A percentile compares a stretch with the other conserved stretches of the same genome.
These are phyloP conservation scores for Saprolegnia parasitica DNA, from an alignment of 352 stramenopile species.

Conservation along the genomic window DNA sequence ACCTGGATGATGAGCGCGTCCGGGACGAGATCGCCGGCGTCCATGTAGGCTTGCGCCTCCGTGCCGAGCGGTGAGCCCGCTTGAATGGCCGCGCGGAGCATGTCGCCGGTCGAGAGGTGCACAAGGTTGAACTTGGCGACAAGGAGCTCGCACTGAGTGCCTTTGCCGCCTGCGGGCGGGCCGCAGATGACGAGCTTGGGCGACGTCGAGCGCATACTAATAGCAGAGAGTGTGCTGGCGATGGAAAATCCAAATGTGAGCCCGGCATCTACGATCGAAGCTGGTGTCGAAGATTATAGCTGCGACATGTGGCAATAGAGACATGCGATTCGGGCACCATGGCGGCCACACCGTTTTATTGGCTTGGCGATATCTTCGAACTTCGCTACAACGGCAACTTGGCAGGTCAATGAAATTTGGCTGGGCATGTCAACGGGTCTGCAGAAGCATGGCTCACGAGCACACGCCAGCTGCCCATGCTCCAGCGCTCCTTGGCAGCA, in stretches of 20 bases:
- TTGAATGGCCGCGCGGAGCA: conserved; percentile 84
- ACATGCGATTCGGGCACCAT: background rate
- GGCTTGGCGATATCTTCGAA: background rate
- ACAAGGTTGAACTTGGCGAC: conserved; percentile 84
- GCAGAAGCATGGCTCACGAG: background rate
- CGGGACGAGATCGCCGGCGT: conserved; percentile 84
- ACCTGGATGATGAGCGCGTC: conserved; percentile 91
- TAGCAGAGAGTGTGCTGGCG: background rate
- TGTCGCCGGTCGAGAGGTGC: conserved; percentile 91
- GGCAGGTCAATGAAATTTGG: background rate
- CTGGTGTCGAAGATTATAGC: background rate
- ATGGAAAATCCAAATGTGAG: background rate
- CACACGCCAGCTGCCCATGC: too few species aligned
- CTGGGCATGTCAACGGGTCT: background rate
- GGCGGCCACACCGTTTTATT: background rate
- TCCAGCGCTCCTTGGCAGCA: too few species aligned
- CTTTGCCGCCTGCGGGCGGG: conserved; percentile 90
- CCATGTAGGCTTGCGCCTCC: conserved; percentile 89
- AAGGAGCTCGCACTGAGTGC: conserved; percentile 92
- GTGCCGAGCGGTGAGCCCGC: conserved; percentile 49
- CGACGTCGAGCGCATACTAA: background rate
- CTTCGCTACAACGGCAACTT: background rate
- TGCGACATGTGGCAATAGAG: background rate
- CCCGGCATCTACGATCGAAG: background rate
- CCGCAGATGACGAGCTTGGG: conserved; percentile 84